Evolutionary conservation across 495 filamentous ascomycete genomes (phyloP).

Genomic region (Lepidopterella palustris): DNA sequence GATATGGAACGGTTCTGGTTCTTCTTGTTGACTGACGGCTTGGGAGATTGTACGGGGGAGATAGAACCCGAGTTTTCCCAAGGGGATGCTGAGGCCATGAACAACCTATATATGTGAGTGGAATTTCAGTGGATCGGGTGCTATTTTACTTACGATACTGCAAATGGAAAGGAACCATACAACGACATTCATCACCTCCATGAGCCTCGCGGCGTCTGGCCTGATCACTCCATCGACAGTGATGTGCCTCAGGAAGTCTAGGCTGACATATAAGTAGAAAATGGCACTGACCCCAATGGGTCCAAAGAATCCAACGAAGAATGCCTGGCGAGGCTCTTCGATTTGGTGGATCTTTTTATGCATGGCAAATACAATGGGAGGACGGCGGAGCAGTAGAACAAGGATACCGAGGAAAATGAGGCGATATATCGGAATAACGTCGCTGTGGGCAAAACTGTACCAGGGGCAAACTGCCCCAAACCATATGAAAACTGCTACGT

Average conservation of each 20-base stretch:
- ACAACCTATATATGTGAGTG: conserved; percentile 53
- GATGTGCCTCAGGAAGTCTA: conserved; percentile 57
- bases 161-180: conserved; percentile 84
- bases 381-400: conserved; percentile 70
- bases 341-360: conserved; percentile 77
- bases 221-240: conserved; percentile 53
- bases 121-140: neutral
- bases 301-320: conserved; percentile 88
- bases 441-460: conserved; percentile 59
- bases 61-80: conserved; percentile 76
- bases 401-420: conserved; percentile 74
- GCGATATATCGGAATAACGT: conserved; percentile 67
- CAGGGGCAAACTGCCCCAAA: conserved; percentile 86
- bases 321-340: conserved; percentile 61
- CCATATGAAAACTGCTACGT: conserved; percentile 85
- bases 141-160: conserved; percentile 63
- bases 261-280: conserved; percentile 77
- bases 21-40: conserved; percentile 42
- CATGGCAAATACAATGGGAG: conserved; percentile 67
- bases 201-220: conserved; percentile 57
- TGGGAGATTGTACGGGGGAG: conserved; percentile 70
- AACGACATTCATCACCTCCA: conserved; percentile 60
- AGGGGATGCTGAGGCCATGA: conserved; percentile 76
- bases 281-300: conserved; percentile 90
- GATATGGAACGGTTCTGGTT: conserved; percentile 24